phyloP scores from a whole-genome alignment of 140 eudicot species.

The Ambrosia hybrid region DNA sequence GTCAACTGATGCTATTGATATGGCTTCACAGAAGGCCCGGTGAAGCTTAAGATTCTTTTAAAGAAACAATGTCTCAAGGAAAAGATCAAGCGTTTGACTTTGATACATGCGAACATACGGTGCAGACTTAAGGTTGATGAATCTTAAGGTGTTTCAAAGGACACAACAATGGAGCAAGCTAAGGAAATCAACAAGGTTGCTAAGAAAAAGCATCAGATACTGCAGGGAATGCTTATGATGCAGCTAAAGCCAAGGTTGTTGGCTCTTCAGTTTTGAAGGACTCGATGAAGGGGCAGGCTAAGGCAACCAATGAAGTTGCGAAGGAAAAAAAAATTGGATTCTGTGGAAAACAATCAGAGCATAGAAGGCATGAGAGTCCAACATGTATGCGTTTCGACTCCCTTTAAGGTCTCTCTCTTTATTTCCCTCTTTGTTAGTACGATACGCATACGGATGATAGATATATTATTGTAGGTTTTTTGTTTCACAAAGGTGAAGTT shows the following conservation, averaged over 20 bases:
- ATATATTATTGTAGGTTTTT: neutral
- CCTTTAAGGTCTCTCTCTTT: conserved; percentile 7
- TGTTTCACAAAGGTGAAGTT: conserved; percentile 7
- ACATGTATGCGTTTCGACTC: neutral
- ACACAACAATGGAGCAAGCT: conserved; percentile 16
- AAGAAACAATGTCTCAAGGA: conserved; percentile 10
- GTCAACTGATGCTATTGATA: conserved; percentile 16
- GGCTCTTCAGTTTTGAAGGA: conserved; percentile 33
- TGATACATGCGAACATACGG: conserved; percentile 4
- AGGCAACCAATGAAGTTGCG: conserved; percentile 35
- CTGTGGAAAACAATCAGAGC: conserved; percentile 36
- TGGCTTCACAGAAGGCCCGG: conserved; percentile 18
- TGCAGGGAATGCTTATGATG: neutral
- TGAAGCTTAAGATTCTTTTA: conserved; percentile 11
- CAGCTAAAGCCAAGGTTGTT: conserved; percentile 13
- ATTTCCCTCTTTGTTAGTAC: neutral
- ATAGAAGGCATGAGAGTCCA: conserved; percentile 19
- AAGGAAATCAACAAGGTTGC: conserved; percentile 37
- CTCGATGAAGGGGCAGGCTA: conserved; percentile 26
- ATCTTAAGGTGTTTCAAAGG: conserved; percentile 28
- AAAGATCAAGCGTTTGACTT: conserved; percentile 21
- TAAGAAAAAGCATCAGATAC: conserved; percentile 31
- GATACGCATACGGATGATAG: neutral
- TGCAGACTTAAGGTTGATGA: conserved; percentile 11
- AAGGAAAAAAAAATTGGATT: conserved; percentile 44